phyloP scores from a whole-genome alignment of 371 early-diverging fungal species.

The Mucor irregularis region DNA sequence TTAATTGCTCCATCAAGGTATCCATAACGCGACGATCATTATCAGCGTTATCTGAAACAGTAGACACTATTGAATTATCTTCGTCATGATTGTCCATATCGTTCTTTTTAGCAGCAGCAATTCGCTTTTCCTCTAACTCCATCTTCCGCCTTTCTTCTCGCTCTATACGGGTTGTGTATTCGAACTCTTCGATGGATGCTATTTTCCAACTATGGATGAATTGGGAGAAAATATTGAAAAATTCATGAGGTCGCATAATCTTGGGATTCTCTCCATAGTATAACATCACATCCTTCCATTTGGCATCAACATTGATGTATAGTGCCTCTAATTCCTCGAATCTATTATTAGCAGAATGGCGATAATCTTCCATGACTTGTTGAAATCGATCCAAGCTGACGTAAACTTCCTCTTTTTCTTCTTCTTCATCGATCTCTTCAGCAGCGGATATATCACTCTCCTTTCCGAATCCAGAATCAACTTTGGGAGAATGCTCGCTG shows the following conservation, averaged over 20 bases:
- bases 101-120: neutral
- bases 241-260: conserved; percentile 79
- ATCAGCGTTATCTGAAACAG: neutral
- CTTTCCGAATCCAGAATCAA: no score
- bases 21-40: conserved; percentile 50
- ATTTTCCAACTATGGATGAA: conserved; percentile 41
- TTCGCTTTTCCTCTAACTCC: conserved; percentile 28
- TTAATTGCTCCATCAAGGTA: conserved; percentile 38
- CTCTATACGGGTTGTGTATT: conserved; percentile 29
- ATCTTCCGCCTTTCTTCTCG: conserved; percentile 28
- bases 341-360: conserved; percentile 26
- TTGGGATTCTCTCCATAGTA: conserved; percentile 82
- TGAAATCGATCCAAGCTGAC: conserved; percentile 29
- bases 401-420: neutral
- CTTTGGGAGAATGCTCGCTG: no score
- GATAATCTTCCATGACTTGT: conserved; percentile 38
- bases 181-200: conserved; percentile 32
- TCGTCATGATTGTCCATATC: neutral
- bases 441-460: neutral
- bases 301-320: conserved; percentile 46
- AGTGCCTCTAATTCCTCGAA: conserved; percentile 46
- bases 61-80: no score
- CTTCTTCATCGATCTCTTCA: conserved; percentile 14
- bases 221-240: conserved; percentile 76
- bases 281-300: conserved; percentile 44